Base-by-base conservation (phyloP, 2,329 filamentous ascomycete species). In the Ceratocystis diversiconidia region DNA sequence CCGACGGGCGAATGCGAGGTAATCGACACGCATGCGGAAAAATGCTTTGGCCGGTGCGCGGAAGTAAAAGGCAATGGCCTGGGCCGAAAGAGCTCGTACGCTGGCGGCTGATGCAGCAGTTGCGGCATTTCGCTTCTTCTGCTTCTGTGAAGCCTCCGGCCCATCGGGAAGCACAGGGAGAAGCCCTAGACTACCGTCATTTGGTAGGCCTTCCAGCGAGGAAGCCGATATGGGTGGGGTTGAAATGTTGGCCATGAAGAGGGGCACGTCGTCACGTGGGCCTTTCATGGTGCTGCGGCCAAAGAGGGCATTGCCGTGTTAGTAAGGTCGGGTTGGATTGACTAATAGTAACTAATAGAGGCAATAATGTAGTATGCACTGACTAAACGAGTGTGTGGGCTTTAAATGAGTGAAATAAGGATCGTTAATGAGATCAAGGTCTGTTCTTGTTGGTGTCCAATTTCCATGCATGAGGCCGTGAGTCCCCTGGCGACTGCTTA, bases 31-130 rank as follows among this genome's bases (percentile, higher is more conserved):
- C 1, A 89, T 92, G 68, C 90, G 84, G 76, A 96, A 95, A 73
- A 96, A 96, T 17, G 91, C 89, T 76, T 96, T 96, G 64, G 91
- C 88, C 0, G 92, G 92, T 0, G 90, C 90, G 66, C 91, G 82
- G 73, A 96, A 96, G 76, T 95, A 96, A 71, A 96, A 96, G 28
- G 90, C 87, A 65, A 96, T 82, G 71, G 90, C 80, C 73, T 95
- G 88, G 6, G 90, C 88, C 70, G 87, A 92, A 69, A 96, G 75
- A 32, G 91, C 92, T 60, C 92, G 87, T 69, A 91, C 88, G 50
- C 89, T 85, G 25, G 91, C 91, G 3, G 91, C 91, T 25, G 89
- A 91, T n/a, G 89, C 88, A 61, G 89, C 91, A 1, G 82, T 84
- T 5, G 82, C 81, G 46, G 81, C 81, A 72, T 83, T 82, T 15